Evolutionary conservation across 805 yeast species (phyloP), one percentile per base, ranked within the genome.

Genomic region (Zygotorulaspora sp.): DNA sequence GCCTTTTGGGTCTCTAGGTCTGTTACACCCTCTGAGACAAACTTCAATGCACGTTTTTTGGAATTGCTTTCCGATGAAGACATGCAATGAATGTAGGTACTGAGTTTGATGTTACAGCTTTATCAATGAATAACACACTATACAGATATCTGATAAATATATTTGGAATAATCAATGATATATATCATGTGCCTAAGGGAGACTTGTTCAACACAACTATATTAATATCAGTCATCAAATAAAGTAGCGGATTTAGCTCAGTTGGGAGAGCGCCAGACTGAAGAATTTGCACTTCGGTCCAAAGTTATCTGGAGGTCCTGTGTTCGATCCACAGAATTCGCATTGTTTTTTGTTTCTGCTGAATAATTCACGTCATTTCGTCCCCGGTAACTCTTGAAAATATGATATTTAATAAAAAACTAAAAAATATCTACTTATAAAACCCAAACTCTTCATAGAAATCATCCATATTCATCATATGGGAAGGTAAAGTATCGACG

Each of bases 291-390:
- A 42, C 35, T 44, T 41, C 37, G 45, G 41, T 41, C 25, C 30
- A 35, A 25, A 36, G 47, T 32, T 24, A 58, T 63, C 67, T 79
- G 84, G 74, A 80, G 86, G 87, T 79, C 84, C 81, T 77, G 85
- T 77, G 85, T 80, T 80, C 86, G 81, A 80, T 77, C 85, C 86
- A 77, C 85, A 78, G 75, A 74, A 72, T 62, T 72, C 77, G 80
- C 80, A 74, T 51, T 48, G 34, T 52, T 52, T n/a, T n/a, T n/a
- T n/a, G n/a, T n/a, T n/a, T n/a, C n/a, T n/a, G n/a, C n/a, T n/a
- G n/a, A n/a, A n/a, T n/a, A n/a, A n/a, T n/a, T n/a, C n/a, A n/a
- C n/a, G n/a, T n/a, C n/a, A n/a, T n/a, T n/a, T n/a, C n/a, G n/a
- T n/a, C n/a, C n/a, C n/a, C n/a, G n/a, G n/a, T n/a, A n/a, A n/a